Evolutionary conservation across 441 rosid genomes (phyloP).

Genomic region (Pelargonium australe): DNA sequence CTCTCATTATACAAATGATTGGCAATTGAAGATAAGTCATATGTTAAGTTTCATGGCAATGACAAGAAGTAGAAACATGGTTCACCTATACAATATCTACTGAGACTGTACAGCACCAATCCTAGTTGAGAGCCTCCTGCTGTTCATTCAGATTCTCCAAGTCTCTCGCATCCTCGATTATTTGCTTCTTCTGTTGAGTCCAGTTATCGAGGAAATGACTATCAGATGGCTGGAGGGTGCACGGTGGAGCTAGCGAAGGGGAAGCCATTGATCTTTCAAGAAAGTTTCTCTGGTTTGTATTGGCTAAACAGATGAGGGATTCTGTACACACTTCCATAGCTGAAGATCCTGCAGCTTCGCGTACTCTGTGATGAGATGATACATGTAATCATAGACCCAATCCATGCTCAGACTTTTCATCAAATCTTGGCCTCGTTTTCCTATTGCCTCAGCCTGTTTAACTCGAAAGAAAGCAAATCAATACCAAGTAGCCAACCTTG

Average conservation of each 20-base stretch:
- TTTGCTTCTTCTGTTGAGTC: conserved; percentile 35
- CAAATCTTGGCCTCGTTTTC: conserved; percentile 61
- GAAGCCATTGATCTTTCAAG: conserved; percentile 40
- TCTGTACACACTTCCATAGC: conserved; percentile 57
- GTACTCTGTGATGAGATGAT: conserved; percentile 64
- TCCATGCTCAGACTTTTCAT: conserved; percentile 71
- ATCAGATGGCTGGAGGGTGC: conserved; percentile 42
- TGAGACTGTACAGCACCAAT: too few relatives aligned
- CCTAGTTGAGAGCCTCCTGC: too few relatives aligned
- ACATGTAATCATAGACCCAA: conserved; percentile 74
- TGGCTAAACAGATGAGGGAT: conserved; percentile 72
- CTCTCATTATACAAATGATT: too few relatives aligned
- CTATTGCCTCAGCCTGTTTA: conserved; percentile 63
- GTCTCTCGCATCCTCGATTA: conserved; percentile 33
- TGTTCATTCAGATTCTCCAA: conserved; percentile 24
- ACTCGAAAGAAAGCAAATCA: conserved; percentile 4
- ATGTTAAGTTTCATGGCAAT: too few relatives aligned
- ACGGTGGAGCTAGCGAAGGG: conserved; percentile 42
- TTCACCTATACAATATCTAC: too few relatives aligned
- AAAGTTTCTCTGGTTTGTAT: conserved; percentile 39
- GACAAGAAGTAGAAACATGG: too few relatives aligned
- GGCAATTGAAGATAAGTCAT: too few relatives aligned
- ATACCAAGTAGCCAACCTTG: background rate
- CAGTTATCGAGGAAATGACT: conserved; percentile 28
- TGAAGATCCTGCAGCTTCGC: conserved; percentile 62